These are phyloP conservation scores for Parastagonospora nodorum DNA, from an alignment of 2,329 filamentous ascomycete species.

Conservation along the genomic window DNA sequence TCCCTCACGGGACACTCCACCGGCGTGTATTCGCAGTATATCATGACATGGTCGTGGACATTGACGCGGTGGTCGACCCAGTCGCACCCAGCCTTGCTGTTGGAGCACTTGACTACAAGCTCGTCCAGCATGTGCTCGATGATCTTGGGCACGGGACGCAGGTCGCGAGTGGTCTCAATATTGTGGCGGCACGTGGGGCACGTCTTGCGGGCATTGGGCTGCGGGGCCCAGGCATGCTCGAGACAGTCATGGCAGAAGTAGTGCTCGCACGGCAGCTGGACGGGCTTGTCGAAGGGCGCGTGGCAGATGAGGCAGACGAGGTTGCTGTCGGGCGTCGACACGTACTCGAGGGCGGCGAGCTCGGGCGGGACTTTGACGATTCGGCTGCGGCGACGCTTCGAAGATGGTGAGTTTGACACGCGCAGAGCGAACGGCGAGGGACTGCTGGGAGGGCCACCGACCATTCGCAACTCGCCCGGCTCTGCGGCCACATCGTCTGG, in stretches of 20 bases:
- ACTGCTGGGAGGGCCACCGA: conserved; percentile 46
- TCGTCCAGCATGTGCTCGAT: conserved; percentile 67
- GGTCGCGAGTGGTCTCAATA: conserved; percentile 36
- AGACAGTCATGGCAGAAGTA: conserved; percentile 67
- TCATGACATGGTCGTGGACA: conserved; percentile 63
- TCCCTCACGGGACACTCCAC: conserved; percentile 57
- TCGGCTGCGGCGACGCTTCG: conserved; percentile 42
- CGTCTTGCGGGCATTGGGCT: conserved; percentile 40
- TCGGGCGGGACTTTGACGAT: conserved; percentile 53
- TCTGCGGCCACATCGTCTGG: conserved; percentile 19
- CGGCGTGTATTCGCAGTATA: conserved; percentile 62
- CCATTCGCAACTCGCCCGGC: conserved; percentile 35
- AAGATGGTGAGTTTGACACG: conserved; percentile 45
- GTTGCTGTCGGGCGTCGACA: conserved; percentile 61
- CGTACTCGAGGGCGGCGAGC: conserved; percentile 63
- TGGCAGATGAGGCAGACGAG: conserved; percentile 69
- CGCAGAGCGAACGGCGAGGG: conserved; percentile 46
- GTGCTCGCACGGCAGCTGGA: conserved; percentile 65
- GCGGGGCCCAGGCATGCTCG: conserved; percentile 45
- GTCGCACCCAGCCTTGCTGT: conserved; percentile 58
- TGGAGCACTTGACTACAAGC: conserved; percentile 64
- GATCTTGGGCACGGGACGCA: conserved; percentile 56
- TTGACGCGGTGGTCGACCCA: conserved; percentile 60
- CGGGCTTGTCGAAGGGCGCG: conserved; percentile 64
- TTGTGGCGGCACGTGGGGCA: conserved; percentile 64